These are phyloP conservation scores for Rhododendron kiyosumense DNA, from an alignment of 148 eudicot genomes.

Conservation along the genomic window DNA sequence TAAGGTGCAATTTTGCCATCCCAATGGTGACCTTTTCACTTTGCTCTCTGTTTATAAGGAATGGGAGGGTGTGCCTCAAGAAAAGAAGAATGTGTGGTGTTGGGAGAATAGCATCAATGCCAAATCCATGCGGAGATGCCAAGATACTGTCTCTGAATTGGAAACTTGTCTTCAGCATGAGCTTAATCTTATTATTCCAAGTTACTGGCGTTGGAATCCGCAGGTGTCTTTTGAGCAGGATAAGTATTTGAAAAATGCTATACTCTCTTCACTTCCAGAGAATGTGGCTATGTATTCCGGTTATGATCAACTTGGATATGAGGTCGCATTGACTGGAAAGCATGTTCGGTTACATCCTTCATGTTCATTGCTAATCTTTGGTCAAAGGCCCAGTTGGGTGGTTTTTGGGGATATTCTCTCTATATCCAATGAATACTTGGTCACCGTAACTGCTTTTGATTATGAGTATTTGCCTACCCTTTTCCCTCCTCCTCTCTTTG, in stretches of 20 bases:
- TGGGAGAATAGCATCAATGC: constrained; percentile 94
- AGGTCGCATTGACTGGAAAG: constrained; percentile 71
- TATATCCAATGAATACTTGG: constrained; percentile 54
- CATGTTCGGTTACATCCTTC: constrained; percentile 81
- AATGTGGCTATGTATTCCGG: constrained; percentile 89
- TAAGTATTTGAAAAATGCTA: constrained; percentile 43
- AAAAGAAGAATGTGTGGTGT: constrained; percentile 64
- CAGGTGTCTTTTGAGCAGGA: constrained; percentile 45
- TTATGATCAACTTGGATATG: constrained; percentile 78
- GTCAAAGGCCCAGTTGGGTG: constrained; percentile 76
- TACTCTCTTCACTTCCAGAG: constrained; percentile 70
- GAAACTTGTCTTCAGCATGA: constrained; percentile 67
- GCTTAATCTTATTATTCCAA: constrained; percentile 58
- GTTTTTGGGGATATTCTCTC: constrained; percentile 81
- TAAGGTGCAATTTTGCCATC: constrained; percentile 85
- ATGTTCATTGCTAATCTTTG: constrained; percentile 69
- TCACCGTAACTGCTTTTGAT: constrained; percentile 72
- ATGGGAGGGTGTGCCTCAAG: constrained; percentile 58
- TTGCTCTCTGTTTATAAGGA: constrained; percentile 76
- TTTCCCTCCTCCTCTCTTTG: constrained; percentile 61
- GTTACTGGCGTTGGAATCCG: constrained; percentile 75
- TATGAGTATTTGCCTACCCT: constrained; percentile 43
- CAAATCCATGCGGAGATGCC: constrained; percentile 86
- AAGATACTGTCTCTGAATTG: constrained; percentile 59
- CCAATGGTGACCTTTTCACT: constrained; percentile 81